Percentiles rank a stretch among this genome's conserved stretches.
Conservation (phyloP, 2,329 filamentous ascomycete species). For the Fusarium siculi region DNA sequence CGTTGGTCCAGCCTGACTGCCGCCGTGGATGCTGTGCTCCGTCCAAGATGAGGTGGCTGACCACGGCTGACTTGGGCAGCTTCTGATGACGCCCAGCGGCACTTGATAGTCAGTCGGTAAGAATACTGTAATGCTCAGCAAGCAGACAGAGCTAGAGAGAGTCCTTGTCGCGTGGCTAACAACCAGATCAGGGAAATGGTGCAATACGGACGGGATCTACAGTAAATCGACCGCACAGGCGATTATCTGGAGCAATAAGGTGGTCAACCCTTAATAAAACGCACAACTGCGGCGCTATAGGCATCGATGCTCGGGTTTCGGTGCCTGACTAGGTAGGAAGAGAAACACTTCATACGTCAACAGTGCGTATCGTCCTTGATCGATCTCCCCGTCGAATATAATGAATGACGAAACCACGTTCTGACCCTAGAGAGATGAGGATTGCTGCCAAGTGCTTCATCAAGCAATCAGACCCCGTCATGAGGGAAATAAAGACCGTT, state of each 20-base stretch:
- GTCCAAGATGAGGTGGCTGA: slow-evolving; percentile 7
- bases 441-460: slow-evolving; percentile 15
- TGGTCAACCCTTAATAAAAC: slow-evolving; percentile 22
- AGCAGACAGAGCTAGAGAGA: not conserved
- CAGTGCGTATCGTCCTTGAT: slow-evolving; percentile 16
- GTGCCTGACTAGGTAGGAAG: slow-evolving; percentile 34
- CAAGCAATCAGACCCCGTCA: slow-evolving; percentile 8
- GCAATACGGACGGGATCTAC: slow-evolving; percentile 27
- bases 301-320: slow-evolving; percentile 28
- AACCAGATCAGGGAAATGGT: slow-evolving; percentile 37
- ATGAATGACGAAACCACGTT: slow-evolving; percentile 31
- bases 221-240: slow-evolving; percentile 14
- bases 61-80: slow-evolving; percentile 6
- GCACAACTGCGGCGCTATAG: slow-evolving; percentile 29
- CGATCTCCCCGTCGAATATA: slow-evolving; percentile 9
- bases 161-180: slow-evolving; percentile 36
- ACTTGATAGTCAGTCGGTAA: not conserved
- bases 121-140: not conserved
- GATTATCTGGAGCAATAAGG: slow-evolving; percentile 26
- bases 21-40: slow-evolving; percentile 5
- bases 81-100: slow-evolving; percentile 24
- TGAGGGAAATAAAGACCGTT: slow-evolving; percentile 16
- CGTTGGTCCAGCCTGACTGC: slow-evolving; percentile 6
- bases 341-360: slow-evolving; percentile 34
- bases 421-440: not conserved